Conservation (phyloP, 2,329 filamentous ascomycete species). For the Fusarium lyarnte region DNA sequence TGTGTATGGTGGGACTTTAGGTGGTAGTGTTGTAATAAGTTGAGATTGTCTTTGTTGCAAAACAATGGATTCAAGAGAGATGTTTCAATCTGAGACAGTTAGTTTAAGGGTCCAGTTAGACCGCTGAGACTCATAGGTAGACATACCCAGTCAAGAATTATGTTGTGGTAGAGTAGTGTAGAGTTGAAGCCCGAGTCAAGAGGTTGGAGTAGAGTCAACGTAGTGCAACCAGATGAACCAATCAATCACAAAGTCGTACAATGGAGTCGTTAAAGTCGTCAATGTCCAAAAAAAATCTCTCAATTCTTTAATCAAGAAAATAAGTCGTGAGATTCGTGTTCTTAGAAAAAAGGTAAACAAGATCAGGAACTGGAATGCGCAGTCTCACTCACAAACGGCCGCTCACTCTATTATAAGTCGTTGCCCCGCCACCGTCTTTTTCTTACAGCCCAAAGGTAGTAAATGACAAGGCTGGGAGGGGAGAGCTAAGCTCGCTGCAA, state of each 20-base stretch:
- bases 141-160: conserved; percentile 2
- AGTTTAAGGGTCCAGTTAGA: background rate
- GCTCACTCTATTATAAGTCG: conserved; percentile 50
- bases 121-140: background rate
- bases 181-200: background rate
- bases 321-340: background rate
- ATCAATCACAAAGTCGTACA: conserved; percentile 7
- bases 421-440: conserved; percentile 60
- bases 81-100: conserved; percentile 17
- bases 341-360: background rate
- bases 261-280: conserved; percentile 9
- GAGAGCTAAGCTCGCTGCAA: conserved; percentile 32
- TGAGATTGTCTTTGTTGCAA: background rate
- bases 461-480: conserved; percentile 50
- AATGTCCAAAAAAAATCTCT: background rate
- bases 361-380: conserved; percentile 26
- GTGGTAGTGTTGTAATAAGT: background rate
- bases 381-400: conserved; percentile 11
- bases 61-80: background rate
- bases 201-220: conserved; percentile 3
- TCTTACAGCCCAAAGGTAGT: conserved; percentile 41
- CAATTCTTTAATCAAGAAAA: background rate
- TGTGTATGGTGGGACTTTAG: background rate
- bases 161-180: background rate
- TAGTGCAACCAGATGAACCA: conserved; percentile 14